A percentile compares a stretch with the other conserved stretches of the same genome.
phyloP scores from a whole-genome alignment of 2,329 filamentous ascomycete genomes.

The Arthroderma uncinatum region DNA sequence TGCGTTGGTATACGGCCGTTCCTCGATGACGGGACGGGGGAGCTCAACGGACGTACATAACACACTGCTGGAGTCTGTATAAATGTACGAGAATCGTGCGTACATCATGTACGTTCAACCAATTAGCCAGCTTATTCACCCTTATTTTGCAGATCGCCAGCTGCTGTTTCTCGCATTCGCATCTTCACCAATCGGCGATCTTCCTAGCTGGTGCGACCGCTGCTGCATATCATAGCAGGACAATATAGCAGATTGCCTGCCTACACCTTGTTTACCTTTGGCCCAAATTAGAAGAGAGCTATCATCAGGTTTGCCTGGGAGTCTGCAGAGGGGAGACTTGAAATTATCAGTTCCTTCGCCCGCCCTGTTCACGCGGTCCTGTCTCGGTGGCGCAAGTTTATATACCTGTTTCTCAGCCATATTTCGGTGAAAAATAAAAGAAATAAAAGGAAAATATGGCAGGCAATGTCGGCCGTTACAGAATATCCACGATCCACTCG shows the following conservation, averaged over 20 bases:
- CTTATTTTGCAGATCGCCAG: background rate
- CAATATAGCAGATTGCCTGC: background rate
- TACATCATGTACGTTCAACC: background rate
- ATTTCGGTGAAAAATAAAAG: no score
- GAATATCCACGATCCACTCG: no score
- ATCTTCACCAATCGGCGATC: conserved; percentile 4
- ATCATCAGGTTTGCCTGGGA: background rate
- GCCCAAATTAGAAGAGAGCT: conserved; percentile 1
- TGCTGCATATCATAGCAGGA: background rate
- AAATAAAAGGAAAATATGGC: no score
- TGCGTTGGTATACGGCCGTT: background rate
- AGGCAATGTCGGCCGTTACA: no score
- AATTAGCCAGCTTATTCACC: background rate
- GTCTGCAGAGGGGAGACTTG: background rate
- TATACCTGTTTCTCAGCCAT: no score
- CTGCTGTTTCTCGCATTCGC: background rate
- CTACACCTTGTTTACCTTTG: background rate
- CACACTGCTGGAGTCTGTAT: background rate
- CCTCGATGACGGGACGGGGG: background rate
- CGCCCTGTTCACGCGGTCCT: background rate
- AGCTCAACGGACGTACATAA: background rate
- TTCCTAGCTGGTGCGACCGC: background rate
- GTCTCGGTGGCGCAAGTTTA: background rate
- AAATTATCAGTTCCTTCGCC: background rate
- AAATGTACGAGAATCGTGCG: background rate